Percentiles rank a stretch among this genome's conserved stretches.
Conservation (phyloP, 805 yeast genomes). For the Candida alai region DNA sequence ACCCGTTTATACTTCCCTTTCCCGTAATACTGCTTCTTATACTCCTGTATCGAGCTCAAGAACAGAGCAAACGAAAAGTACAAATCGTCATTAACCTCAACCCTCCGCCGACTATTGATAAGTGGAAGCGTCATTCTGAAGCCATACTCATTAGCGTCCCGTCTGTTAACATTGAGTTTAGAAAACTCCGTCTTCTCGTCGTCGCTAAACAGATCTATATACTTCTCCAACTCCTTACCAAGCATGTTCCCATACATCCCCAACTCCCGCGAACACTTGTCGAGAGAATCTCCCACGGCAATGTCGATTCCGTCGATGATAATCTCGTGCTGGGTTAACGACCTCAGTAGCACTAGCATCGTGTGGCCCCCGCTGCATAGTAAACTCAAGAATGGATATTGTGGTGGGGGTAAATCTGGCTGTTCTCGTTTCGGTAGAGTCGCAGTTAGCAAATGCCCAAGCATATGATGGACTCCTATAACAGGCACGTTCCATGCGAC, state of each 20-base stretch:
- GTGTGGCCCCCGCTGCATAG: constrained; percentile 95
- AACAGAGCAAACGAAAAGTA: constrained; percentile 78
- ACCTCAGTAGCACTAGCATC: constrained; percentile 65
- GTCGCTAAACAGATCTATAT: constrained; percentile 34
- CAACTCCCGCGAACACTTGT: constrained; percentile 83
- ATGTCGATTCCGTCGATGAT: constrained; percentile 76
- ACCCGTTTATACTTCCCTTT: too few relatives aligned
- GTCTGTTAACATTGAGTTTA: constrained; percentile 16
- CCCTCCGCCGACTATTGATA: constrained; percentile 6
- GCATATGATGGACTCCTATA: constrained; percentile 94
- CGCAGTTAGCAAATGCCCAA: constrained; percentile 75
- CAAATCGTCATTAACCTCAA: constrained; percentile 22
- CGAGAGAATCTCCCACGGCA: constrained; percentile 91
- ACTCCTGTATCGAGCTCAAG: constrained; percentile 47
- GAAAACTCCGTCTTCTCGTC: constrained; percentile 24
- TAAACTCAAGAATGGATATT: constrained; percentile 69
- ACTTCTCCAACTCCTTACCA: constrained; percentile 75
- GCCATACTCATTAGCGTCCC: constrained; percentile 19
- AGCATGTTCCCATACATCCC: constrained; percentile 82
- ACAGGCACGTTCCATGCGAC: constrained; percentile 75
- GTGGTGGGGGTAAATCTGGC: constrained; percentile 52
- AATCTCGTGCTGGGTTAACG: constrained; percentile 65
- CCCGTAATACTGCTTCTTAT: constrained; percentile 10
- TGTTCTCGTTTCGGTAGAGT: constrained; percentile 22
- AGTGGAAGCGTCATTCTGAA: constrained; percentile 30